These are phyloP conservation scores for Cicer cuneatum DNA, from an alignment of 306 rosid genomes.

Conservation along the genomic window DNA sequence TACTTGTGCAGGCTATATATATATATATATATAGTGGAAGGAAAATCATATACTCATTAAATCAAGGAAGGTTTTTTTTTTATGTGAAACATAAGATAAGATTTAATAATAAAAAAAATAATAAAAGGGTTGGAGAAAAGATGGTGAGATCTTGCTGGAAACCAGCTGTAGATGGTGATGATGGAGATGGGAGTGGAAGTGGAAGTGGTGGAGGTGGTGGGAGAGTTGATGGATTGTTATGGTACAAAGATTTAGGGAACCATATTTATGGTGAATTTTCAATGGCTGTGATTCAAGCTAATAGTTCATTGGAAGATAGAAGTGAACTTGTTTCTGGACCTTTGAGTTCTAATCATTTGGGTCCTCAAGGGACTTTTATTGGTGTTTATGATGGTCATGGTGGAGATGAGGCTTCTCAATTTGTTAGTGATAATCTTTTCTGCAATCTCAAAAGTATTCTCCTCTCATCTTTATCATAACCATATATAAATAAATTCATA, in stretches of 20 bases:
- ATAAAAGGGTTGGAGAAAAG: constrained; percentile 26
- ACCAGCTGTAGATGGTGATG: constrained; percentile 67
- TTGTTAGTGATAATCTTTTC: constrained; percentile 75
- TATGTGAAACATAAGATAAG: constrained; percentile 9
- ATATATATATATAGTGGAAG: constrained; percentile 23
- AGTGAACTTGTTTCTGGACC: constrained; percentile 87
- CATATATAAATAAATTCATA: not conserved
- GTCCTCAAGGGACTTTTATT: constrained; percentile 79
- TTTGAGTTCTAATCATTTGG: constrained; percentile 57
- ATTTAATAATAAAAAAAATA: not conserved
- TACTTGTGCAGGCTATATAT: constrained; percentile 48
- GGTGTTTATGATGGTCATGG: constrained; percentile 99
- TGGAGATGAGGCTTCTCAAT: constrained; percentile 83
- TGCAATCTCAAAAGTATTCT: constrained; percentile 71
- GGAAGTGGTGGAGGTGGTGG: constrained; percentile 60
- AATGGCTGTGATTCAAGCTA: constrained; percentile 95
- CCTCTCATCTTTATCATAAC: constrained; percentile 32
- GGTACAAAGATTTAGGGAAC: constrained; percentile 88
- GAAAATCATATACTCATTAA: not conserved
- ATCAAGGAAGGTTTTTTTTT: too few species aligned
- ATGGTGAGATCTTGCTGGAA: constrained; percentile 89
- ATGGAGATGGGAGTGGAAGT: constrained; percentile 55
- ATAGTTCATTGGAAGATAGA: constrained; percentile 77
- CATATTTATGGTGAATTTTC: constrained; percentile 85
- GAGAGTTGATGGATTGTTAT: constrained; percentile 73